Evolutionary conservation across 805 yeast species (phyloP).

Genomic region (Wickerhamomyces subpelliculosus): DNA sequence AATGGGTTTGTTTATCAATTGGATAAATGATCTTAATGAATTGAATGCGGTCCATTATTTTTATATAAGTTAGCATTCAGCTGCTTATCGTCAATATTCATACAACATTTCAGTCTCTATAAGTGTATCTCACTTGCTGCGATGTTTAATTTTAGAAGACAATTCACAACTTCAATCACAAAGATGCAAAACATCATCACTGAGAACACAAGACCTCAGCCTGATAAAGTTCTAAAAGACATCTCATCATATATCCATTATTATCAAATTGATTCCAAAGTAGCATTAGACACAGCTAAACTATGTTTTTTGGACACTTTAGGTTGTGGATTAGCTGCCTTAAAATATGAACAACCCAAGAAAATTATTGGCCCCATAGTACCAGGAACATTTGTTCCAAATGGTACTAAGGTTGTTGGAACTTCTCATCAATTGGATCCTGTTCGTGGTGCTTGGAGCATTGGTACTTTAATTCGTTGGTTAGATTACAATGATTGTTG

Average conservation of each 20-base stretch:
- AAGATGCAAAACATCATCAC: conserved; percentile 23
- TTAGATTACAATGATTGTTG: conserved; percentile 58
- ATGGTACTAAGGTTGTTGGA: conserved; percentile 50
- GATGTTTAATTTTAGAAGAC: too few species aligned
- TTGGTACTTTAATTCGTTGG: conserved; percentile 54
- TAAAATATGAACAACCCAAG: conserved; percentile 43
- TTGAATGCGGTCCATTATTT: too few species aligned
- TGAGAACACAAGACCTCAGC: conserved; percentile 44
- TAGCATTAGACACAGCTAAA: conserved; percentile 49
- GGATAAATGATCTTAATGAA: too few species aligned
- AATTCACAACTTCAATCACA: too few species aligned
- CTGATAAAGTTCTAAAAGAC: conserved; percentile 41
- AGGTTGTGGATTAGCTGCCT: conserved; percentile 56
- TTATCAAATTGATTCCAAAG: conserved; percentile 34
- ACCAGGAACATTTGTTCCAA: conserved; percentile 47
- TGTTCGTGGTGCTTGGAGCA: conserved; percentile 49
- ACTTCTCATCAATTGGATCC: conserved; percentile 47
- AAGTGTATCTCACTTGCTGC: too few species aligned
- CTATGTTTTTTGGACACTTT: conserved; percentile 49
- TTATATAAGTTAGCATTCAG: too few species aligned
- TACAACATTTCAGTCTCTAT: too few species aligned
- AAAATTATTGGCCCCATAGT: conserved; percentile 48
- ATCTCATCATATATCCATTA: conserved; percentile 46
- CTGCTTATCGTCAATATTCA: too few species aligned
- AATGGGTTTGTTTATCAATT: too few species aligned